Base-by-base conservation (phyloP, 148 eudicot species). In the Amaranthus hypochondriacus region DNA sequence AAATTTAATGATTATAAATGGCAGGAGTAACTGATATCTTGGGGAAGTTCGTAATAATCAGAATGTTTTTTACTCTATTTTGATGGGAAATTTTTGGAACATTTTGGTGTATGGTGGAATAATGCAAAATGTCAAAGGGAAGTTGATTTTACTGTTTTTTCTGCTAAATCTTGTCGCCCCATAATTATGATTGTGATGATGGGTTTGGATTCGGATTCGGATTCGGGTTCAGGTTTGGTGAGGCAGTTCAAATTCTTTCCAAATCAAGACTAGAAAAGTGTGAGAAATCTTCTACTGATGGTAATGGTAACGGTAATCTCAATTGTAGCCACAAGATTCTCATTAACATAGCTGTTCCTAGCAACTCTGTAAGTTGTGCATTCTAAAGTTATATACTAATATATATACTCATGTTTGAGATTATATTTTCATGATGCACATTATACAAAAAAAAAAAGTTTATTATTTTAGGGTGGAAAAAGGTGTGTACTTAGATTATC, bases 261-360 rank as follows among this genome's bases (percentile, higher is more conserved):
- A 94, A 94, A 80, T 91, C 98, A 11, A 91, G 85, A 81, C 86
- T 94, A 47, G 92, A 94, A 67, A 91, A 87, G 50, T 94, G 98
- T 84, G 97, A 91, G 62, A 91, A 83, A 68, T 79, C 68, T 50
- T 88, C 85, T 4, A 7, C 10, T 48, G 43, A 14, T 56, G 79
- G 56, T 42, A 75, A 73, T 10, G 64, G 69, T 14, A 50, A 56
- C 51, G 68, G 53, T n/a, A 62, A 28, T 8, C 93, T 94, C 79
- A 89, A 94, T 18, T 94, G 98, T 87, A 88, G 92, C 51, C 60
- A 81, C 21, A 94, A 94, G 74, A 87, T 94, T 73, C 77, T 94
- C 68, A 71, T 94, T 63, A 81, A 89, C 82, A 62, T 94, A 84
- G 98, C 93, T 12, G 89, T 94, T 39, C 97, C 98, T 44, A 91